These are phyloP conservation scores for Ceratocystis lukuohia DNA, from an alignment of 2,329 filamentous ascomycete species.

Conservation along the genomic window DNA sequence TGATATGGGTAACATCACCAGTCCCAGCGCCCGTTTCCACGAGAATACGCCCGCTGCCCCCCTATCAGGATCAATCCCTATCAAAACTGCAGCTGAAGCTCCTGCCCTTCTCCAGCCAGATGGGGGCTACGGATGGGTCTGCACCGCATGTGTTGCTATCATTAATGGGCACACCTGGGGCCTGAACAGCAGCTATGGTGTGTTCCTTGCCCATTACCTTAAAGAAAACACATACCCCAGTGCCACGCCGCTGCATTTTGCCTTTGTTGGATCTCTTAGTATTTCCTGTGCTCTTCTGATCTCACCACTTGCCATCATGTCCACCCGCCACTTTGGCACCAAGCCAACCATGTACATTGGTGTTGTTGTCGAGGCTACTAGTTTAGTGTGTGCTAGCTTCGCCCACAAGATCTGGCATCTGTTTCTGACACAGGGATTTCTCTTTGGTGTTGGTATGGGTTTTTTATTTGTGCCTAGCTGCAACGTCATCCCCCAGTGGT, in stretches of 20 bases:
- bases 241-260: constrained; percentile 53
- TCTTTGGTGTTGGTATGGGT: constrained; percentile 68
- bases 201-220: constrained; percentile 46
- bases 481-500: constrained; percentile 61
- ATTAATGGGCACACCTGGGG: constrained; percentile 65
- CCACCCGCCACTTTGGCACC: constrained; percentile 49
- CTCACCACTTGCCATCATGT: constrained; percentile 53
- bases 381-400: constrained; percentile 59
- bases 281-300: constrained; percentile 43
- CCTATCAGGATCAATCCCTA: not conserved
- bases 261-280: constrained; percentile 51
- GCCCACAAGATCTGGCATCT: constrained; percentile 59
- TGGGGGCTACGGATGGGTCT: constrained; percentile 45
- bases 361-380: constrained; percentile 47
- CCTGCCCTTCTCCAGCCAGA: constrained; percentile 32
- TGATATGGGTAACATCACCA: not conserved
- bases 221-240: constrained; percentile 47
- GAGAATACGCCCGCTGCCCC: not conserved
- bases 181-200: constrained; percentile 41
- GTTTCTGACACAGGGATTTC: constrained; percentile 59
- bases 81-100: not conserved
- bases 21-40: not conserved
- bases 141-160: constrained; percentile 29
- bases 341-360: constrained; percentile 51
- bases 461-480: constrained; percentile 59